Conservation (phyloP, 169 alveolate genomes). For the Plasmodium malariae region DNA sequence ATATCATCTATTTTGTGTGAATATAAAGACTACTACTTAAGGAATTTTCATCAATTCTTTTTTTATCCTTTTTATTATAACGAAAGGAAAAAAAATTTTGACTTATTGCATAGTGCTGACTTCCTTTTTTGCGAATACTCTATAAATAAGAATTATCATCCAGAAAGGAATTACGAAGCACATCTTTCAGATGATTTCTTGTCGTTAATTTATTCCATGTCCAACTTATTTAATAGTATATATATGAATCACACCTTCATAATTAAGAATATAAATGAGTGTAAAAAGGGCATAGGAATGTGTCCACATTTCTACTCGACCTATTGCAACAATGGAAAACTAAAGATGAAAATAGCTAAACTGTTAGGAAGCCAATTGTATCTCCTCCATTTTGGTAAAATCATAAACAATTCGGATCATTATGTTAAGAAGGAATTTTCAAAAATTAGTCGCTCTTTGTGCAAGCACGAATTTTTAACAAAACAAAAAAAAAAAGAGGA, state of each 20-base stretch:
- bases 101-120: neutral
- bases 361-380: neutral
- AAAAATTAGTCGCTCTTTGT: neutral
- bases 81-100: neutral
- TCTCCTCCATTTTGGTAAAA: neutral
- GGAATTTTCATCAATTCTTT: slow-evolving; percentile 1
- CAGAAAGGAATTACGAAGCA: neutral
- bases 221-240: slow-evolving; percentile 2
- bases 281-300: neutral
- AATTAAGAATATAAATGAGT: neutral
- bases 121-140: neutral
- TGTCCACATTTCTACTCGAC: neutral
- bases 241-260: slow-evolving; percentile 3
- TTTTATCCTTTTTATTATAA: slow-evolving; percentile 19
- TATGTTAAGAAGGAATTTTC: neutral
- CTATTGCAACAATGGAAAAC: neutral
- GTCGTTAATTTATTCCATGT: neutral
- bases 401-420: neutral
- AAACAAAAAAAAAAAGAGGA: neutral
- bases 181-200: neutral
- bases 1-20: neutral
- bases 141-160: neutral
- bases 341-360: neutral
- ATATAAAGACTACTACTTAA: neutral
- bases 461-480: neutral